Percentiles rank a stretch among this genome's conserved stretches.
These are phyloP conservation scores for Trichoderma asperellum DNA, from an alignment of 2,329 filamentous ascomycete genomes.

Conservation along the genomic window DNA sequence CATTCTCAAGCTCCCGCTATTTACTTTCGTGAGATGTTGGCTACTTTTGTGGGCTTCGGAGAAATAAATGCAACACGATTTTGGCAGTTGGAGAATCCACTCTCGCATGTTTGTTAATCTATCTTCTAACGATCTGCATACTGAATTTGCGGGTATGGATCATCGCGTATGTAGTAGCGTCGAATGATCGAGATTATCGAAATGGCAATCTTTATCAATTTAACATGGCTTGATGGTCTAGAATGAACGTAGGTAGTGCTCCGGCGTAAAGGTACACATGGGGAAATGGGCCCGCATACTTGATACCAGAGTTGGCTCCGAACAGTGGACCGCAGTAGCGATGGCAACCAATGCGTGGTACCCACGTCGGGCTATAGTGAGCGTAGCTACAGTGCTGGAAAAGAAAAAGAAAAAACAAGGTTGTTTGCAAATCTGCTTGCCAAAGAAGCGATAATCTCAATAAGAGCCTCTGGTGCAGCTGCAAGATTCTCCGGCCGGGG, in stretches of 20 bases:
- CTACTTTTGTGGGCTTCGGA: background rate
- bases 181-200: background rate
- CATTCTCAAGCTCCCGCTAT: constrained; percentile 6
- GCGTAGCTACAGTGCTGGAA: background rate
- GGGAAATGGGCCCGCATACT: background rate
- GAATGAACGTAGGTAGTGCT: background rate
- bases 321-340: background rate
- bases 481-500: background rate
- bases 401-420: background rate
- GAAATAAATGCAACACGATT: background rate
- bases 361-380: background rate
- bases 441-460: background rate
- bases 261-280: background rate
- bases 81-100: background rate
- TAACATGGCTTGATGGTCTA: background rate
- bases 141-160: background rate
- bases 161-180: background rate
- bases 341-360: background rate
- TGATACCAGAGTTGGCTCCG: background rate
- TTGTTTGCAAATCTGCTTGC: background rate
- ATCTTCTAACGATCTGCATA: background rate
- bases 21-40: background rate
- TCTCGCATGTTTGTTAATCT: background rate
- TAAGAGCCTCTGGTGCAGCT: background rate
- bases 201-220: background rate